Percentiles rank a stretch among this genome's conserved stretches.
Conservation (phyloP, 2,329 filamentous ascomycete genomes). For the Epichloe elymi region DNA sequence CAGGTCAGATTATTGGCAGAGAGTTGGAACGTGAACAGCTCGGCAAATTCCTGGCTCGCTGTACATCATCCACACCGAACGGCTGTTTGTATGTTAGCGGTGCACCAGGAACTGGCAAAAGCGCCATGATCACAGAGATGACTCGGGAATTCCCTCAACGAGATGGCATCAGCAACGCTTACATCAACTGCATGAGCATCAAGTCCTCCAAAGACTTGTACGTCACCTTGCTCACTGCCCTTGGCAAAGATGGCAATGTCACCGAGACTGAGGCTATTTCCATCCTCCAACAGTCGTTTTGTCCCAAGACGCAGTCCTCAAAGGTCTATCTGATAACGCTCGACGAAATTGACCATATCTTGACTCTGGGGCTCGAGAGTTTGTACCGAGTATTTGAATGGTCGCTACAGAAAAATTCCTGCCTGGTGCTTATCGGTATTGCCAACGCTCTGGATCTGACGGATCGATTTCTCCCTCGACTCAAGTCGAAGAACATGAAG, state of each 20-base stretch:
- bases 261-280: slow-evolving; percentile 54
- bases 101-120: slow-evolving; percentile 92
- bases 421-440: slow-evolving; percentile 76
- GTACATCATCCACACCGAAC: slow-evolving; percentile 44
- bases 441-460: slow-evolving; percentile 94
- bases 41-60: slow-evolving; percentile 52
- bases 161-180: slow-evolving; percentile 51
- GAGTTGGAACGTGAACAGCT: slow-evolving; percentile 57
- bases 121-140: slow-evolving; percentile 77
- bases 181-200: slow-evolving; percentile 96
- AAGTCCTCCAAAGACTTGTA: slow-evolving; percentile 81
- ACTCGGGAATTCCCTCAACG: slow-evolving; percentile 43
- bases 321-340: slow-evolving; percentile 70
- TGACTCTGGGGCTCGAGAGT: slow-evolving; percentile 78
- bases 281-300: slow-evolving; percentile 57
- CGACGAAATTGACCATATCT: slow-evolving; percentile 89
- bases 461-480: slow-evolving; percentile 81
- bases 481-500: slow-evolving; percentile 86
- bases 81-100: slow-evolving; percentile 93
- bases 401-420: slow-evolving; percentile 72
- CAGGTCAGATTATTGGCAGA: slow-evolving; percentile 64
- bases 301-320: slow-evolving; percentile 42
- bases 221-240: slow-evolving; percentile 59
- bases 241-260: slow-evolving; percentile 44
- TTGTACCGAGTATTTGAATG: slow-evolving; percentile 94